Percentiles rank a stretch among this genome's conserved stretches.
phyloP scores from a whole-genome alignment of 2,329 filamentous ascomycete species.

The Ophiocordyceps unilateralis region DNA sequence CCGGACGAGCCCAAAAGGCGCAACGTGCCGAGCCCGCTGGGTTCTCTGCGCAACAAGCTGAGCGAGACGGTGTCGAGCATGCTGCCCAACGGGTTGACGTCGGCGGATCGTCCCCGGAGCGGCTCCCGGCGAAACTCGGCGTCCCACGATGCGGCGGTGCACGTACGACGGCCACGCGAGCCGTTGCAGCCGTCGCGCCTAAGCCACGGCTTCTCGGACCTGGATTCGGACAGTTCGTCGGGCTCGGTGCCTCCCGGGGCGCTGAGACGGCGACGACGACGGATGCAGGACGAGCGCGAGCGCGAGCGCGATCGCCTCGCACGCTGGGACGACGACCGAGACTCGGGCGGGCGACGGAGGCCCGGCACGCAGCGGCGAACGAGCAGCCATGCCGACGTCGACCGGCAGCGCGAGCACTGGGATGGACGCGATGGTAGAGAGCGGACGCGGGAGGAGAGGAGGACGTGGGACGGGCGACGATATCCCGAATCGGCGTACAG shows the following conservation, averaged over 20 bases:
- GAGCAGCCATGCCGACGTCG: constrained; percentile 32
- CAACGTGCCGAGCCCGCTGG: constrained; percentile 19
- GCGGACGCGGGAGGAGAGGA: constrained; percentile 15
- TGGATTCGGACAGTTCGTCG: constrained; percentile 18
- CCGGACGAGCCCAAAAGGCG: constrained; percentile 19
- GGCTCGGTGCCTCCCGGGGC: constrained; percentile 17
- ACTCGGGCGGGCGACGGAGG: constrained; percentile 18
- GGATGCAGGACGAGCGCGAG: constrained; percentile 11
- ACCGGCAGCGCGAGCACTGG: too few relatives aligned
- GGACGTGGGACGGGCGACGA: constrained; percentile 19
- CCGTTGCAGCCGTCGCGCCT: constrained; percentile 22
- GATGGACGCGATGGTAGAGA: constrained; percentile 15
- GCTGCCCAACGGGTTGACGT: constrained; percentile 18
- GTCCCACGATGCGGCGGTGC: constrained; percentile 9
- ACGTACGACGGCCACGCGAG: constrained; percentile 22
- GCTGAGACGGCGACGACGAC: constrained; percentile 7
- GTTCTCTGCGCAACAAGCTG: constrained; percentile 23
- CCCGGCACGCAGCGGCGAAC: constrained; percentile 25
- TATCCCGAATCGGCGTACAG: constrained; percentile 15
- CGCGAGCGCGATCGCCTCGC: constrained; percentile 12
- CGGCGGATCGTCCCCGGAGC: constrained; percentile 19
- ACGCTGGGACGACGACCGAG: constrained; percentile 13
- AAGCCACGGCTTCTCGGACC: constrained; percentile 23
- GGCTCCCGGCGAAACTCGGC: constrained; percentile 16
- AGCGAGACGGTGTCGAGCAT: constrained; percentile 26